A percentile compares a stretch with the other conserved stretches of the same genome.
Conservation (phyloP, 2,329 filamentous ascomycete species). For the Aureobasidium melanogenum region DNA sequence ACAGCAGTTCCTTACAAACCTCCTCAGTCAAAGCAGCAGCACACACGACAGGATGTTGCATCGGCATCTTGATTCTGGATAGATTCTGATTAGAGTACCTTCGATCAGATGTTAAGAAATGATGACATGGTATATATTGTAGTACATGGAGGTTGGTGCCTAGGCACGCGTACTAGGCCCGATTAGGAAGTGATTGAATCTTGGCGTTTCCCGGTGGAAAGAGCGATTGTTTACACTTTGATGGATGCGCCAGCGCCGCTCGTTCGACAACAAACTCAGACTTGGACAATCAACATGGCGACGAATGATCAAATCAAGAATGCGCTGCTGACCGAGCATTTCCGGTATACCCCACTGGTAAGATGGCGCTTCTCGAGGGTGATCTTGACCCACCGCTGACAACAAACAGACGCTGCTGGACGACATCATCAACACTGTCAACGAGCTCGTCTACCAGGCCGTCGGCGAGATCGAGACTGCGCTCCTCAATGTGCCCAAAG, state of each 20-base stretch:
- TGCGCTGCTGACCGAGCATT: conserved; percentile 82
- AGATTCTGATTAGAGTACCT: too few species aligned
- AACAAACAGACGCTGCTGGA: conserved; percentile 71
- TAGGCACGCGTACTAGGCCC: not conserved
- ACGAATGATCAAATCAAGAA: conserved; percentile 37
- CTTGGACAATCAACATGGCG: conserved; percentile 29
- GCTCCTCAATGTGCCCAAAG: conserved; percentile 63
- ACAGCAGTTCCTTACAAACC: not conserved
- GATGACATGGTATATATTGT: not conserved
- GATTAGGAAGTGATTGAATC: not conserved
- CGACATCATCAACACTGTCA: conserved; percentile 95
- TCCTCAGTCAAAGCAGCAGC: not conserved
- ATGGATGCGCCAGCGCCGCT: conserved; percentile 2
- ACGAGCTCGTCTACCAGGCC: conserved; percentile 83
- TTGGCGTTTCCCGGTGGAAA: not conserved
- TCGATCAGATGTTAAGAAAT: too few species aligned
- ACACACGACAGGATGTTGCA: not conserved
- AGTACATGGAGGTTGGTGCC: not conserved
- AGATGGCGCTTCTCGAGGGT: conserved; percentile 27
- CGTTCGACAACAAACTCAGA: not conserved
- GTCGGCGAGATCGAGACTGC: conserved; percentile 81
- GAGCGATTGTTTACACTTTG: conserved; percentile 8
- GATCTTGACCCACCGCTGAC: not conserved
- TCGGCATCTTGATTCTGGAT: too few species aligned
- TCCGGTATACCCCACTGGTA: conserved; percentile 88